phyloP scores from a whole-genome alignment of 2,329 filamentous ascomycete genomes.

The Hypoxylon sp. region DNA sequence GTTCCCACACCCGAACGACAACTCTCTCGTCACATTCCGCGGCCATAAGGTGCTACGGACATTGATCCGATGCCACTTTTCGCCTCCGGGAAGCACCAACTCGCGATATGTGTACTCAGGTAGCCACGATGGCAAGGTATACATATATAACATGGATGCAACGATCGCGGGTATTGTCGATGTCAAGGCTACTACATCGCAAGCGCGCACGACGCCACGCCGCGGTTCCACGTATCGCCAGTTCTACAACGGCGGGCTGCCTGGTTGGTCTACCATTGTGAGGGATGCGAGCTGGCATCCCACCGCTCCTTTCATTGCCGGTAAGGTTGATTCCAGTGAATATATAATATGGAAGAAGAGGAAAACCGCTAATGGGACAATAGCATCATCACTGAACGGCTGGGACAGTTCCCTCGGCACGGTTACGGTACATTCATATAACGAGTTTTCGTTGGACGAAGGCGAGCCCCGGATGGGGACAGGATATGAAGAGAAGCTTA shows the following conservation, averaged over 20 bases:
- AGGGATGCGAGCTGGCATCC: slow-evolving; percentile 94
- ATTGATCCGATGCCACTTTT: slow-evolving; percentile 95
- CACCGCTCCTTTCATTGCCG: slow-evolving; percentile 80
- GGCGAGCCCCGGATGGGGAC: slow-evolving; percentile 69
- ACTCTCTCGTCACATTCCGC: slow-evolving; percentile 92
- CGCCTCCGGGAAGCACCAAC: slow-evolving; percentile 85
- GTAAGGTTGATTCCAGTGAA: slow-evolving; percentile 56
- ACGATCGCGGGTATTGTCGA: slow-evolving; percentile 84
- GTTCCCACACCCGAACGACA: slow-evolving; percentile 84
- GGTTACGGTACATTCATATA: slow-evolving; percentile 83
- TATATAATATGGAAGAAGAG: background rate
- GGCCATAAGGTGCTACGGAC: slow-evolving; percentile 91
- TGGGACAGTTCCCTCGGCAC: slow-evolving; percentile 80
- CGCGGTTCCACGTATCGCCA: slow-evolving; percentile 65
- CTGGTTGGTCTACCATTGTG: slow-evolving; percentile 81
- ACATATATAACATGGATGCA: slow-evolving; percentile 93
- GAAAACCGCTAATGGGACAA: background rate
- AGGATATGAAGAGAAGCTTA: slow-evolving; percentile 72
- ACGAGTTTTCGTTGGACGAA: slow-evolving; percentile 76
- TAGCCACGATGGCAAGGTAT: slow-evolving; percentile 88
- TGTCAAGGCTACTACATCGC: slow-evolving; percentile 77
- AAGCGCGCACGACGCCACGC: slow-evolving; percentile 64
- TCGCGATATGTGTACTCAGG: slow-evolving; percentile 94
- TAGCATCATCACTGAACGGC: slow-evolving; percentile 87
- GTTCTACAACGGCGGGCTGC: slow-evolving; percentile 67